Evolutionary conservation across 768 basidiomycete genomes (phyloP).

Genomic region (Leccinum truebloodii): DNA sequence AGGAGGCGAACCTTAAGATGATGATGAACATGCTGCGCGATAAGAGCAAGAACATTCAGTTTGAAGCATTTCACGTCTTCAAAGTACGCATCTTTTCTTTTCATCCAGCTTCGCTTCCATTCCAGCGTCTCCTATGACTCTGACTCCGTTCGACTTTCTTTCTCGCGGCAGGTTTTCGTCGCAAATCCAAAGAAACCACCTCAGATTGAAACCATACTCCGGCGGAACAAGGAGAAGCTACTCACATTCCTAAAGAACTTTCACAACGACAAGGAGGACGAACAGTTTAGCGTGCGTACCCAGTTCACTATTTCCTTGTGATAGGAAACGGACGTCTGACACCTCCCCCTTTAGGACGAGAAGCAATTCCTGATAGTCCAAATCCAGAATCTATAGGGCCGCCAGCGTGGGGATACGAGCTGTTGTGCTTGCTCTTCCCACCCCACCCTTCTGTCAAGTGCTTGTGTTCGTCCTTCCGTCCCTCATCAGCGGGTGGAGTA

Average conservation of each 20-base stretch:
- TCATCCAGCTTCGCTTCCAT: neutral
- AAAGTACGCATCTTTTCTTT: slow-evolving; percentile 60
- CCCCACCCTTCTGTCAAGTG: neutral
- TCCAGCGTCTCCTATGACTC: neutral
- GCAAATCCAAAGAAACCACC: slow-evolving; percentile 99
- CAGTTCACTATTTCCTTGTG: neutral
- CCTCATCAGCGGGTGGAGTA: neutral
- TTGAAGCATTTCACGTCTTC: slow-evolving; percentile 99
- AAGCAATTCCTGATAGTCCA: slow-evolving; percentile 95
- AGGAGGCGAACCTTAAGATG: slow-evolving; percentile 97
- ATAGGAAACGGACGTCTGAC: neutral
- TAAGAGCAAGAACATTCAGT: slow-evolving; percentile 99
- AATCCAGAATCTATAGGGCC: slow-evolving; percentile 71
- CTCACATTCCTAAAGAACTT: slow-evolving; percentile 87
- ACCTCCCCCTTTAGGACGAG: slow-evolving; percentile 59
- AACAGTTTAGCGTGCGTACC: slow-evolving; percentile 81
- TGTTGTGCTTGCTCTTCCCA: neutral
- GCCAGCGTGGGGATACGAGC: neutral
- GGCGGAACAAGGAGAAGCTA: slow-evolving; percentile 93
- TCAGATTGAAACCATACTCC: slow-evolving; percentile 87
- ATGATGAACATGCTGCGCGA: slow-evolving; percentile 99
- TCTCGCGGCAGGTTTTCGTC: slow-evolving; percentile 83
- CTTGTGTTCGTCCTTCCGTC: neutral
- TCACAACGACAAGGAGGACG: slow-evolving; percentile 99
- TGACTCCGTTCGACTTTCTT: neutral